Percentiles rank a stretch among this genome's conserved stretches.
These are phyloP conservation scores for Clavulina sp. DNA, from an alignment of 768 basidiomycete genomes.

Conservation along the genomic window DNA sequence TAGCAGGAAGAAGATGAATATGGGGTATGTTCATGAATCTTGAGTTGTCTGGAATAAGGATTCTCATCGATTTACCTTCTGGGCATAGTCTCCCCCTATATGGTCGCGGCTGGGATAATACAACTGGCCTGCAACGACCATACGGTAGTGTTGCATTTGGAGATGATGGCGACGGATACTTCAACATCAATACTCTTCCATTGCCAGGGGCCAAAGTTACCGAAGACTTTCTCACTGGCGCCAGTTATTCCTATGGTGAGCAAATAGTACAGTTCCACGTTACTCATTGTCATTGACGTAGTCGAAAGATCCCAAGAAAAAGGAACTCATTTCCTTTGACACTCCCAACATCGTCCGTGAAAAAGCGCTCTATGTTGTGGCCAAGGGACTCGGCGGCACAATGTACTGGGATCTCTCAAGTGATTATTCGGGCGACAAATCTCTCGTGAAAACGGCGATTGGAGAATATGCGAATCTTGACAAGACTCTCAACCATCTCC, in stretches of 20 bases:
- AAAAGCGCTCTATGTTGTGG: slow-evolving; percentile 21
- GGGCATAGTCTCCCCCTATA: slow-evolving; percentile 23
- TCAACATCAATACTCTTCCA: slow-evolving; percentile 21
- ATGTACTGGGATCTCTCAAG: slow-evolving; percentile 1
- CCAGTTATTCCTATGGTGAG: slow-evolving; percentile 18
- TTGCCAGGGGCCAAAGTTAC: slow-evolving; percentile 16
- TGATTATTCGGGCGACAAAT: neutral
- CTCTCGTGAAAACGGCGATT: neutral
- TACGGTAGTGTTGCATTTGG: slow-evolving; percentile 19
- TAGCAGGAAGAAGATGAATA: slow-evolving; percentile 18
- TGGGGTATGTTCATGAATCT: no score
- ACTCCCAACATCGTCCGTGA: slow-evolving; percentile 16
- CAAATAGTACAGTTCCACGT: neutral
- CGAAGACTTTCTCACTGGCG: slow-evolving; percentile 18
- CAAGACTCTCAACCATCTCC: slow-evolving; percentile 5
- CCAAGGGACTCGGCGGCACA: slow-evolving; percentile 19
- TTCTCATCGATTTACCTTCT: no score
- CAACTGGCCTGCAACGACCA: slow-evolving; percentile 17
- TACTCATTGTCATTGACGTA: neutral
- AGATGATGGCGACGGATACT: slow-evolving; percentile 20
- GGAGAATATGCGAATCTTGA: neutral
- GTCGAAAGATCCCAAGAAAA: slow-evolving; percentile 13
- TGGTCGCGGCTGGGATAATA: slow-evolving; percentile 21
- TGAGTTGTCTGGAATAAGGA: no score
- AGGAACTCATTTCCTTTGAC: slow-evolving; percentile 20